phyloP scores from a whole-genome alignment of 1,139 yeast species.

The Nadsonia commutata region DNA sequence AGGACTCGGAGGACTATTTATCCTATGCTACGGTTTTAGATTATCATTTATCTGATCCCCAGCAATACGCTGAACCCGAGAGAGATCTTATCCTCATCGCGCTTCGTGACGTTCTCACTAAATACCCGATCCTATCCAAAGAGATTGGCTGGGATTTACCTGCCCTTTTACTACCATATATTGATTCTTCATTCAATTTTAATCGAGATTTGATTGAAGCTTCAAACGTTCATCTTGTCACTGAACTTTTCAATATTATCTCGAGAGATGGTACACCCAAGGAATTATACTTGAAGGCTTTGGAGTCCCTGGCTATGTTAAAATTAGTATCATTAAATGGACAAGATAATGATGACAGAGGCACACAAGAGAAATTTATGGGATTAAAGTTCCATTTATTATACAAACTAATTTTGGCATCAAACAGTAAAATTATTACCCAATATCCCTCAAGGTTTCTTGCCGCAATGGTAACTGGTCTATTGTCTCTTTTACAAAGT shows the following conservation, averaged over 20 bases:
- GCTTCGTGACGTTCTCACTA: constrained; percentile 30
- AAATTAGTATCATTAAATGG: constrained; percentile 16
- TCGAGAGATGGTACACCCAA: constrained; percentile 62
- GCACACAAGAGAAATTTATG: constrained; percentile 11
- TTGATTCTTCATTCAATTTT: constrained; percentile 14
- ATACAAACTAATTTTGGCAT: constrained; percentile 43
- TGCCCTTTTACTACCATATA: constrained; percentile 32
- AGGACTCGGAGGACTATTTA: constrained; percentile 37
- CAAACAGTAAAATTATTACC: constrained; percentile 42
- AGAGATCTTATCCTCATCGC: constrained; percentile 29
- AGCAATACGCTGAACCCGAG: constrained; percentile 33
- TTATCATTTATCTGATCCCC: constrained; percentile 38
- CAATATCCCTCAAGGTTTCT: constrained; percentile 65
- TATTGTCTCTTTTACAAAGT: constrained; percentile 18
- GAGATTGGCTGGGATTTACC: constrained; percentile 90
- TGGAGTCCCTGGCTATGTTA: constrained; percentile 40
- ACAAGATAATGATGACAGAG: constrained; percentile 9
- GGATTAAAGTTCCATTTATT: constrained; percentile 49
- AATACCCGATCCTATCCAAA: constrained; percentile 31
- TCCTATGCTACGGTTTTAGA: constrained; percentile 65
- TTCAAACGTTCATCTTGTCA: constrained; percentile 19
- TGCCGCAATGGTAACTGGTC: constrained; percentile 45
- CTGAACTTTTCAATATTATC: constrained; percentile 42
- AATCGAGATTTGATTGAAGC: constrained; percentile 15
- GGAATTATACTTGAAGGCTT: constrained; percentile 54